phyloP scores from a whole-genome alignment of 2,329 filamentous ascomycete species.

The Botrytis aclada region DNA sequence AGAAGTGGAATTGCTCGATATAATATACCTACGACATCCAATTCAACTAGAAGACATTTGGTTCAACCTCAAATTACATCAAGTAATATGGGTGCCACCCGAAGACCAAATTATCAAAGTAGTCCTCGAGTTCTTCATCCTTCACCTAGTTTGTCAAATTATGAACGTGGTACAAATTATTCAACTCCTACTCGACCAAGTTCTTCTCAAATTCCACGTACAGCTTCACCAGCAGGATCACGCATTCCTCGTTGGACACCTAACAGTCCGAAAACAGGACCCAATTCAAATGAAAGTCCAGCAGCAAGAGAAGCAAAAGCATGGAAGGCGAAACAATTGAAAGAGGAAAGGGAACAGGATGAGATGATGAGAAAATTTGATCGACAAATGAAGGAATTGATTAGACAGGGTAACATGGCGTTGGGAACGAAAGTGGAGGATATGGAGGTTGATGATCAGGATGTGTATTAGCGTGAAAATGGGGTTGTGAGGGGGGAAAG shows the following conservation, averaged over 20 bases:
- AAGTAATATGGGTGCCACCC: background rate
- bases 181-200: constrained; percentile 48
- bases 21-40: constrained; percentile 29
- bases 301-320: constrained; percentile 65
- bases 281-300: constrained; percentile 30
- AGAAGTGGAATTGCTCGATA: constrained; percentile 26
- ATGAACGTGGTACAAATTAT: constrained; percentile 35
- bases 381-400: constrained; percentile 77
- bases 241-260: constrained; percentile 42
- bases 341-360: constrained; percentile 75
- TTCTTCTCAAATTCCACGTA: constrained; percentile 41
- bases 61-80: background rate
- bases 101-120: background rate
- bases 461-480: background rate
- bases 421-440: constrained; percentile 60
- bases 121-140: background rate
- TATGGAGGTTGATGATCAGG: constrained; percentile 31
- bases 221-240: constrained; percentile 54
- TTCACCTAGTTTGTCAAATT: background rate
- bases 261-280: constrained; percentile 17
- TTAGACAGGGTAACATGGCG: constrained; percentile 82
- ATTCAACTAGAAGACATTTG: background rate
- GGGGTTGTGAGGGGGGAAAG: background rate
- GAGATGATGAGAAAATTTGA: constrained; percentile 78
- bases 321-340: constrained; percentile 67